Base-by-base conservation (phyloP, 495 filamentous ascomycete genomes). In the Penicillium egyptiacum region DNA sequence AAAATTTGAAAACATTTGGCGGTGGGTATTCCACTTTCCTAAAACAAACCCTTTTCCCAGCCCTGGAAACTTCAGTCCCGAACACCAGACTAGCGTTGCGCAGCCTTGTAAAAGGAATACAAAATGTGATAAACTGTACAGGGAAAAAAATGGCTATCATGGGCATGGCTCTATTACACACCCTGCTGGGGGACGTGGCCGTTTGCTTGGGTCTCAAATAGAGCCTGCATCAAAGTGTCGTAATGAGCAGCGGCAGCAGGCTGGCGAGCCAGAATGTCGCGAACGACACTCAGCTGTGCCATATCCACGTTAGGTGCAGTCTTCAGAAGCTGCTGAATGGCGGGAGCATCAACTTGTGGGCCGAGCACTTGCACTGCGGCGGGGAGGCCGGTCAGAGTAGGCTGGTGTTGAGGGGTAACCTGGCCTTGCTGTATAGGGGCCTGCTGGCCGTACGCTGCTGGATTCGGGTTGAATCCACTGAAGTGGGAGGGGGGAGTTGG, bases 301-400 rank as follows among this genome's bases (percentile, higher is more conserved):
- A 79, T 73, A 31, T 83, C 75, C 74, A 86, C 86, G 19, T 78
- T 78, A 6, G 82, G 83, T 2, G 84, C 85, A 50, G 88, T 83
- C 11, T 83, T 81, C 16, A 92, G 74, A 7, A 91, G 70, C 61
- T 89, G 84, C n/a, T 77, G 71, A 5, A 91, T 82, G 0, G 86
- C 85, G 1, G 86, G 85, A 10, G 83, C 79, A 20, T 74, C 70
- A 17, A 84, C 82, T 35, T 87, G 76, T 0, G 70, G 44, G 0
- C 87, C 87, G 1, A 91, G 75, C 0, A 89, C 79, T 43, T 84
- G 76, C 5, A 78, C 43, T 45, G 70, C 61, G 40, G 67, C 69
- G 8, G 71, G 50, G 17, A 69, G 50, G 20, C 65, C 67, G 7
- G 63, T 66, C 40, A 61, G 39, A 6, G 65, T 25, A 12, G 59